Evolutionary conservation across 2,329 filamentous ascomycete genomes (phyloP), one percentile per base, ranked within the genome.

Genomic region (Calonectria multiphialidica): DNA sequence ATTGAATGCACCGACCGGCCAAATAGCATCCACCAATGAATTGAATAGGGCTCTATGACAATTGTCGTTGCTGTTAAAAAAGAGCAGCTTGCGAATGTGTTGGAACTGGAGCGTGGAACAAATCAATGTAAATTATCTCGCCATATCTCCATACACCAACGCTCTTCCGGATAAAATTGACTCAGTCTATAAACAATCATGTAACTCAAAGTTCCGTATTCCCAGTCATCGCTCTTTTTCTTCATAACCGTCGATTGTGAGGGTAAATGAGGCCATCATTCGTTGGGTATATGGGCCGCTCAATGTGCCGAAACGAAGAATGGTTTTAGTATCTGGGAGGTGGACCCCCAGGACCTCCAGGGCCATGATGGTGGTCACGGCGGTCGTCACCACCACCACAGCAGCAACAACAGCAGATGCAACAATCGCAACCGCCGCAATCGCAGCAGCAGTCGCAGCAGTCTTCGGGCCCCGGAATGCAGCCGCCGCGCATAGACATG

Each of bases 381-480:
- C 53, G 53, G 15, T 59, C 53, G 15, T 59, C 53, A 13, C 33
- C 35, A 28, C 53, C 35, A 25, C 53, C 53, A 6, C 47, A 59
- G 53, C 53, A 59, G 12, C 53, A 59, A 23, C 33, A 40, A 21
- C 53, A 59, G 4, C 53, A 59, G 7, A 40, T 21, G 21, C 53
- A 59, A 21, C 53, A 40, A 8, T 40, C 53, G 3, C 53, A 59
- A 16, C 35, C 49, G 15, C 47, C 33, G 21, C n/a, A 59, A 25
- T 59, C 53, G 53, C 53, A 59, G 21, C 33, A 59, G 53, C 53
- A 59, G 5, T 59, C 53, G 13, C 53, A 59, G 21, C 53, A 59
- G 53, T 59, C 53, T 40, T 59, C 53, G 35, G 53, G 53, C 33
- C 53, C 53, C 2, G 53, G 53, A 42, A 59, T 59, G 21, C 53